A percentile compares a stretch with the other conserved stretches of the same genome.
These are phyloP conservation scores for Periconia macrospinosa DNA, from an alignment of 2,329 filamentous ascomycete species.

Conservation along the genomic window DNA sequence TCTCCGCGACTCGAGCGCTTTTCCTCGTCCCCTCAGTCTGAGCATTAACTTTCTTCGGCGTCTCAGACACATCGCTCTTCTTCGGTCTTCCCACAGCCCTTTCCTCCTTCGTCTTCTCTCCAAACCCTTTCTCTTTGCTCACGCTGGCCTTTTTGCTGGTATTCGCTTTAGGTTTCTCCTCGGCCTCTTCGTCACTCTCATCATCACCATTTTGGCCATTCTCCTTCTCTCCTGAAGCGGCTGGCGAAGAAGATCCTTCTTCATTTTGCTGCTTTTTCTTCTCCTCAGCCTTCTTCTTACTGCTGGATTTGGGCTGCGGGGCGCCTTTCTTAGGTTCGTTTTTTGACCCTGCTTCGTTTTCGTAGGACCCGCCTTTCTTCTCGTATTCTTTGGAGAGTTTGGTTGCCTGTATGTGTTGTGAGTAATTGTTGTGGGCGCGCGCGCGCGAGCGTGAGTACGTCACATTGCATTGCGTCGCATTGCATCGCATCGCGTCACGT, in stretches of 20 bases:
- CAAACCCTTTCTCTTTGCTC: conserved; percentile 7
- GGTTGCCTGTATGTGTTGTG: conserved; percentile 30
- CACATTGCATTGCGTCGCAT: not conserved
- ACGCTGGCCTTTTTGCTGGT: conserved; percentile 19
- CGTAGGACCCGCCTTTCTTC: conserved; percentile 43
- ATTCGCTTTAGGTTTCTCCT: conserved; percentile 28
- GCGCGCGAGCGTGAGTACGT: not conserved
- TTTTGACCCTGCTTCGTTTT: conserved; percentile 46
- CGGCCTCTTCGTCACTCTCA: conserved; percentile 18
- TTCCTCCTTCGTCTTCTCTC: not conserved
- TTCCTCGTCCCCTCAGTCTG: conserved; percentile 17
- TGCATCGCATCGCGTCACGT: not conserved
- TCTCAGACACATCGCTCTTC: conserved; percentile 2
- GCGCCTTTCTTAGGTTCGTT: conserved; percentile 49
- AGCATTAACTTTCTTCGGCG: conserved; percentile 7
- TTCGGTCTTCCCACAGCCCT: conserved; percentile 1
- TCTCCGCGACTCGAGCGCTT: conserved; percentile 21
- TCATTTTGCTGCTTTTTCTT: conserved; percentile 17
- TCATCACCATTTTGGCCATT: not conserved
- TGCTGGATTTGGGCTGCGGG: conserved; percentile 40
- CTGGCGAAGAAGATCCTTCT: conserved; percentile 21
- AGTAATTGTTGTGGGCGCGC: not conserved
- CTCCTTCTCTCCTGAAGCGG: conserved; percentile 9
- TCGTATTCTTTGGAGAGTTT: conserved; percentile 50
- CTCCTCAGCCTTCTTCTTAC: conserved; percentile 20